These are phyloP conservation scores for Skeletonema marinoi DNA, from an alignment of 108 stramenopile species.

Conservation along the genomic window DNA sequence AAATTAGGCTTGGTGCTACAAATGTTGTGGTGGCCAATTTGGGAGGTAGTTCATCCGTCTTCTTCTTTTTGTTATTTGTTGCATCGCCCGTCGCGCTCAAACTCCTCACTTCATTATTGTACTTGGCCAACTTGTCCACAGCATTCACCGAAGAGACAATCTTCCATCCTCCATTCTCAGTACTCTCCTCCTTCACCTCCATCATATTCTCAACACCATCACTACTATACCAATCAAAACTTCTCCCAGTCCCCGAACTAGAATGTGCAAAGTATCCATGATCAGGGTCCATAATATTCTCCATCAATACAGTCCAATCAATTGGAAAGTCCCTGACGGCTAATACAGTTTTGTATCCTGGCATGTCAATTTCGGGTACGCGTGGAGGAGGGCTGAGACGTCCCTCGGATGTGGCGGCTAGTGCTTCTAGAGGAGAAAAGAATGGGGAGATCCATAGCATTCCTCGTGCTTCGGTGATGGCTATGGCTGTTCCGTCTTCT, in stretches of 20 bases:
- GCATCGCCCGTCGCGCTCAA: neutral
- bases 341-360: constrained; percentile 42
- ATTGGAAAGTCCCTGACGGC: too few relatives aligned
- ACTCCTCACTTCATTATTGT: constrained; percentile 37
- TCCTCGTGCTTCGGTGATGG: constrained; percentile 41
- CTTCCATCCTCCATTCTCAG: constrained; percentile 45
- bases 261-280: constrained; percentile 77
- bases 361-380: constrained; percentile 60
- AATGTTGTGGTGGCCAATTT: constrained; percentile 52
- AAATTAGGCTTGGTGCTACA: constrained; percentile 41
- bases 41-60: neutral
- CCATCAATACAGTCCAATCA: constrained; percentile 70
- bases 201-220: constrained; percentile 38
- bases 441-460: constrained; percentile 73
- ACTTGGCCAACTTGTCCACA: constrained; percentile 41
- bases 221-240: constrained; percentile 74
- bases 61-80: constrained; percentile 12
- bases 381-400: constrained; percentile 47
- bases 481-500: constrained; percentile 51
- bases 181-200: constrained; percentile 26
- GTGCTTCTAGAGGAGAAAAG: constrained; percentile 43
- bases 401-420: constrained; percentile 27
- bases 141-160: constrained; percentile 50
- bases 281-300: constrained; percentile 76
- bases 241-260: constrained; percentile 14